Evolutionary conservation across 176 grass and related monocot species (phyloP), one percentile per base, ranked within the genome.

Genomic region (Musa itinerans): DNA sequence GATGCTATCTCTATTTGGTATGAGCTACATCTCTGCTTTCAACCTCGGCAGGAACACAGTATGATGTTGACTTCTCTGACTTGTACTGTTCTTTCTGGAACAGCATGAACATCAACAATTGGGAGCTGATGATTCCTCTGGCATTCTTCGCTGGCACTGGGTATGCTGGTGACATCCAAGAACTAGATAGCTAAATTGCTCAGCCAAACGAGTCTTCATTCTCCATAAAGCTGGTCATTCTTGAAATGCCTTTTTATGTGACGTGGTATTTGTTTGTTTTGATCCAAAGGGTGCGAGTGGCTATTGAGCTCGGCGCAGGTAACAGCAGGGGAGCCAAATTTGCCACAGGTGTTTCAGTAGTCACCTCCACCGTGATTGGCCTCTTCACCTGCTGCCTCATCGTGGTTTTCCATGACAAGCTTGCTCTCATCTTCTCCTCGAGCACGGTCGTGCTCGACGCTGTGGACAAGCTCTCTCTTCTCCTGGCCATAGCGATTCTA

Each of bases 271-370:
- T 43, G 34, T 43, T 43, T 43, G 4, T 6, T 43, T 43, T 43
- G 34, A 43, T 43, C 34, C 34, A 43, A 26, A 86, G 84, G 54
- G 84, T 86, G 55, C 52, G 74, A 21, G 84, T 86, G 11, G 84
- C 84, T 11, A 86, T 78, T 68, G 79, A 86, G 74, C 84, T 86
- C 4, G 84, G 84, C 7, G 84, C 79, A 58, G 84, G 84, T 10
- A 82, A 78, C 26, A 73, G 74, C 14, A 72, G 53, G 22, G 74
- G 78, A 14, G 84, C 84, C 12, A 86, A 66, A 53, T 78, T 82
- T 29, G 75, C 84, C 2, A 69, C 81, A 9, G 66, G 68, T 7
- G 74, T 86, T 25, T 72, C 79, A 24, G 68, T 72, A 3, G 50
- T 52, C 20, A 81, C 74, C 17, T 86, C 84, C 6, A 5, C 57